Conservation (phyloP, 2,329 filamentous ascomycete species). For the Grosmannia huntii region DNA sequence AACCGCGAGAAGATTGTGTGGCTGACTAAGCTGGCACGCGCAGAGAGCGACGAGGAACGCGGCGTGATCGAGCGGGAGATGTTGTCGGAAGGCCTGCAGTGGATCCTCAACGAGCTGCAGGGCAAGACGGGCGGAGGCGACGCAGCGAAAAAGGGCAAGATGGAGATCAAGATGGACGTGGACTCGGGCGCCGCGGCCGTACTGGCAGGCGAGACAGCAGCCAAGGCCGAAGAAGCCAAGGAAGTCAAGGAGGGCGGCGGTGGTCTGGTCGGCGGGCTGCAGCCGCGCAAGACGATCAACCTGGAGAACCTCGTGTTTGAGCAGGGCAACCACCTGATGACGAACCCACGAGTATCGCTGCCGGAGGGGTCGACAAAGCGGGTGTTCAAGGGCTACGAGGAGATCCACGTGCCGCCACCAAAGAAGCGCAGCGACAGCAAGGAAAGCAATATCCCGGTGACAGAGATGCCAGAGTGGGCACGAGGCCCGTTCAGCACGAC, state of each 20-base stretch:
- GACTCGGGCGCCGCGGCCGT: constrained; percentile 43
- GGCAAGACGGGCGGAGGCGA: constrained; percentile 45
- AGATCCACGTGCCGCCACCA: constrained; percentile 90
- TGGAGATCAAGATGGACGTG: constrained; percentile 94
- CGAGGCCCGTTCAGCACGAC: constrained; percentile 73
- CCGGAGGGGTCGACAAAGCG: constrained; percentile 92
- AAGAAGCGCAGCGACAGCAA: constrained; percentile 73
- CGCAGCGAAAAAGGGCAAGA: constrained; percentile 48
- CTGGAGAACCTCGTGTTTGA: constrained; percentile 94
- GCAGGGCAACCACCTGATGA: constrained; percentile 98
- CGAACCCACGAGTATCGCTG: constrained; percentile 89
- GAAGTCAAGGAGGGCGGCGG: constrained; percentile 24
- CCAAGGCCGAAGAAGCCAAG: constrained; percentile 11
- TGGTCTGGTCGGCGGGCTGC: constrained; percentile 65
- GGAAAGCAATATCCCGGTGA: constrained; percentile 71
- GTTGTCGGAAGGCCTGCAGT: constrained; percentile 72
- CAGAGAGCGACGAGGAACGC: constrained; percentile 66
- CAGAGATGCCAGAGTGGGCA: constrained; percentile 87
- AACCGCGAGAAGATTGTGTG: constrained; percentile 93
- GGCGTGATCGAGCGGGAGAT: constrained; percentile 79
- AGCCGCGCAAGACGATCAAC: constrained; percentile 80
- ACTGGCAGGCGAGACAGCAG: constrained; percentile 21
- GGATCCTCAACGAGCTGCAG: constrained; percentile 77
- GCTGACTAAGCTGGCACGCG: constrained; percentile 77
- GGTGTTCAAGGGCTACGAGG: constrained; percentile 95